Conservation (phyloP, 2,329 filamentous ascomycete species). For the Fusarium chaquense region DNA sequence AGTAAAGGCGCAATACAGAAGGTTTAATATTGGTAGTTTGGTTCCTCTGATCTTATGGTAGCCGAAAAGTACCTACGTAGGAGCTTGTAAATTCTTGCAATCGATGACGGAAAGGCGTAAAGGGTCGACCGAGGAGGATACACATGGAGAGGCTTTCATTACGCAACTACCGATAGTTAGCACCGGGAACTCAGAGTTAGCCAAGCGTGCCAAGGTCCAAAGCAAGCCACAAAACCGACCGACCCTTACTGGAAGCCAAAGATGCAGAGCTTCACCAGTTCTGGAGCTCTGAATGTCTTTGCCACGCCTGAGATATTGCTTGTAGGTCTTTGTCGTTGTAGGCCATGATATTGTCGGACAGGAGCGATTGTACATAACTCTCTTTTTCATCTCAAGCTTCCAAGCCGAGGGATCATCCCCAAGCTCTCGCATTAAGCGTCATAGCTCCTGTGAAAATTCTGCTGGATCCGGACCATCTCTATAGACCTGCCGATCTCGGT, state of each 20-base stretch:
- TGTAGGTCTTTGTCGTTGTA: neutral
- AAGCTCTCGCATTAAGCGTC: neutral
- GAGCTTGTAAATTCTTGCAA: neutral
- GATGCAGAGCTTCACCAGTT: neutral
- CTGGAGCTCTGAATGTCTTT: neutral
- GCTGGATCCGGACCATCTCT: neutral
- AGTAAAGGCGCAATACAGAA: neutral
- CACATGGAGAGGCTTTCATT: neutral
- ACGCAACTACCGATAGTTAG: constrained; percentile 16
- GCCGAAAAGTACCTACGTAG: neutral
- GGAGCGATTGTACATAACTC: neutral
- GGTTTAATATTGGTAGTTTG: neutral
- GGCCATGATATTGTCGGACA: neutral
- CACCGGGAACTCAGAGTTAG: constrained; percentile 10
- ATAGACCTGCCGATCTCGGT: constrained; percentile 32
- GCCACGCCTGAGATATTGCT: too few species aligned
- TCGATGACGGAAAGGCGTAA: neutral
- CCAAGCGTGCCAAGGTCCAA: neutral
- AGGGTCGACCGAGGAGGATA: neutral
- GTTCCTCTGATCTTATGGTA: neutral
- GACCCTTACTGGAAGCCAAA: neutral
- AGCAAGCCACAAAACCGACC: neutral
- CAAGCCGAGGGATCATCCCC: neutral
- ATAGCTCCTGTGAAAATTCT: constrained; percentile 24
- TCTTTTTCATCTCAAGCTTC: neutral